These are phyloP conservation scores for Plantago elongata DNA, from an alignment of 257 asterid genomes.

Conservation along the genomic window DNA sequence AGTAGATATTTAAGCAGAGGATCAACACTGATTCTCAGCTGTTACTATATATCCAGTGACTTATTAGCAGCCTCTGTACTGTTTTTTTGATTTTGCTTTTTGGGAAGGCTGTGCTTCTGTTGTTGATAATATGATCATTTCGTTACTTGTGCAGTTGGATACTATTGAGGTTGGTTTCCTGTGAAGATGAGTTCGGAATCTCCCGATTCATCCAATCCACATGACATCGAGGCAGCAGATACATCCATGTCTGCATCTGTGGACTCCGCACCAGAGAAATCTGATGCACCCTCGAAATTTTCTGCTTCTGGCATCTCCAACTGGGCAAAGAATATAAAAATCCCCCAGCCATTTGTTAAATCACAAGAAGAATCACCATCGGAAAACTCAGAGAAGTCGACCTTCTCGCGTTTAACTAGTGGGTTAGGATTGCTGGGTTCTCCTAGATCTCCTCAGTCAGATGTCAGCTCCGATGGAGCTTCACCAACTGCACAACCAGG, in stretches of 20 bases:
- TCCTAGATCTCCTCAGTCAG: slow-evolving; percentile 72
- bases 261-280: slow-evolving; percentile 39
- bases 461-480: slow-evolving; percentile 50
- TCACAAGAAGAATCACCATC: slow-evolving; percentile 67
- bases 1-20: not conserved
- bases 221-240: slow-evolving; percentile 32
- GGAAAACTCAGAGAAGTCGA: slow-evolving; percentile 56
- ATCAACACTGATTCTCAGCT: not conserved
- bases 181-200: slow-evolving; percentile 48
- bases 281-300: slow-evolving; percentile 50
- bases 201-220: slow-evolving; percentile 40
- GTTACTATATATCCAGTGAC: not conserved
- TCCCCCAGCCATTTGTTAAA: slow-evolving; percentile 72
- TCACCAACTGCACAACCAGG: slow-evolving; percentile 65
- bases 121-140: not conserved
- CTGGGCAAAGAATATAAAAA: slow-evolving; percentile 89
- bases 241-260: slow-evolving; percentile 27
- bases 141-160: not conserved
- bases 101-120: too few species aligned
- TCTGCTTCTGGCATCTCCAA: slow-evolving; percentile 78
- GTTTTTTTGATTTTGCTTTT: too few species aligned
- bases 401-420: slow-evolving; percentile 69
- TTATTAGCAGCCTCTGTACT: not conserved
- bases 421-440: slow-evolving; percentile 75
- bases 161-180: not conserved